A percentile compares a stretch with the other conserved stretches of the same genome.
Evolutionary conservation across 192 early-diverging fungal species (phyloP).

Genomic region (Coemansia sp.): DNA sequence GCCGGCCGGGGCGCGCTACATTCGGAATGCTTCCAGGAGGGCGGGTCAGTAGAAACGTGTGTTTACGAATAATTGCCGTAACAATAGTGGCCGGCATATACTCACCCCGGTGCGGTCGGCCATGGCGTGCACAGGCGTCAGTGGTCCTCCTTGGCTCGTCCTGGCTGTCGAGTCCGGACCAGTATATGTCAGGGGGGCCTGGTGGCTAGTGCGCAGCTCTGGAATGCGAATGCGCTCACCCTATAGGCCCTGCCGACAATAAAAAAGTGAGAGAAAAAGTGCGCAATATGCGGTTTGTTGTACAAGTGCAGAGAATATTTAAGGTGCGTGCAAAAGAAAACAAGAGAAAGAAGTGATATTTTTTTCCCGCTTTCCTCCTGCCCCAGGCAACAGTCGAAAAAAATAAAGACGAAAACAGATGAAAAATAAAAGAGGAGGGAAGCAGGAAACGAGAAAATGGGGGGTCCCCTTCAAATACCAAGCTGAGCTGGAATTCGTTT

Average conservation of each 20-base stretch:
- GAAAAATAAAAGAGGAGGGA: constrained; percentile 4
- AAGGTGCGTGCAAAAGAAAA: constrained; percentile 1
- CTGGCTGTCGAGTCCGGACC: no score
- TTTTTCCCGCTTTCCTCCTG: not conserved
- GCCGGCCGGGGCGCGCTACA: constrained; percentile 23
- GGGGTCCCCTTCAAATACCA: not conserved
- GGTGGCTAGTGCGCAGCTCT: not conserved
- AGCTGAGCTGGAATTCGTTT: not conserved
- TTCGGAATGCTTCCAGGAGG: no score
- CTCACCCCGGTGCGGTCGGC: constrained; percentile 35
- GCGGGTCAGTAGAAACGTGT: no score
- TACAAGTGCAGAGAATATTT: constrained; percentile 4
- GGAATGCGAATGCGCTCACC: not conserved
- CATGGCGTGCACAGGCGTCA: constrained; percentile 18
- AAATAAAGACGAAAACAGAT: constrained; percentile 5
- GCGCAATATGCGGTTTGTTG: not conserved
- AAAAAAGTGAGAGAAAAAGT: not conserved
- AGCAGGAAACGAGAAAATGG: not conserved
- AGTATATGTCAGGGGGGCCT: no score
- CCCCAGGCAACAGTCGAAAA: not conserved
- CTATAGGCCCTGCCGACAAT: not conserved
- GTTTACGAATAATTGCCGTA: no score
- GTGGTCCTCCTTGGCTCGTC: no score
- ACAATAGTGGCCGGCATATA: not conserved
- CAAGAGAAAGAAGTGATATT: not conserved